Evolutionary conservation across 768 basidiomycete species (phyloP).

Genomic region (Dictyophora rubrovolvata): DNA sequence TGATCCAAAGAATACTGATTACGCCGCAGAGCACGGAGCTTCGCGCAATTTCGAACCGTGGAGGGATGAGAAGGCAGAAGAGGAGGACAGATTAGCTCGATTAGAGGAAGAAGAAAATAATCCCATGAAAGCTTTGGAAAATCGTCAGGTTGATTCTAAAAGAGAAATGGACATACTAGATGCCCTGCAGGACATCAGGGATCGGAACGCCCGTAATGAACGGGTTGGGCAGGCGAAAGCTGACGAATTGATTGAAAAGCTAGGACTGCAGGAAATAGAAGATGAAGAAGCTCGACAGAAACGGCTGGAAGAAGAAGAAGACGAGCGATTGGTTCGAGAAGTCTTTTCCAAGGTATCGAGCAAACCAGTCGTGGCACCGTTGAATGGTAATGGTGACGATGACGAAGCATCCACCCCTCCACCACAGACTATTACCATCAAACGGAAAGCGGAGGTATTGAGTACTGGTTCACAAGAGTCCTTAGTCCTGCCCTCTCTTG

Average conservation of each 20-base stretch:
- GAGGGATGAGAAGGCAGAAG: constrained; percentile 69
- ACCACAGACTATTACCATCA: constrained; percentile 46
- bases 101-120: constrained; percentile 91
- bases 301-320: constrained; percentile 75
- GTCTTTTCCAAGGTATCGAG: constrained; percentile 67
- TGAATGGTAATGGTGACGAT: background rate
- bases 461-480: constrained; percentile 59
- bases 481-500: constrained; percentile 38
- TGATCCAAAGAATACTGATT: constrained; percentile 96
- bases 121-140: constrained; percentile 95
- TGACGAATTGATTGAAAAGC: constrained; percentile 54
- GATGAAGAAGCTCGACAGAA: constrained; percentile 65
- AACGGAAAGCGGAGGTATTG: constrained; percentile 73
- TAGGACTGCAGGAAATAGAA: constrained; percentile 60
- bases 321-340: constrained; percentile 79
- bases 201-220: constrained; percentile 81
- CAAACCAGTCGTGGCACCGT: background rate
- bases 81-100: constrained; percentile 76
- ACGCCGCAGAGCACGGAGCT: constrained; percentile 89
- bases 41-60: constrained; percentile 97
- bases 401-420: constrained; percentile 8
- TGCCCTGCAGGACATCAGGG: constrained; percentile 85
- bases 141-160: constrained; percentile 84
- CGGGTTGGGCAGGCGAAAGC: constrained; percentile 55
- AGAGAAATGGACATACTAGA: constrained; percentile 98